phyloP scores from a whole-genome alignment of 441 rosid species.

The Adansonia madagascariensis region DNA sequence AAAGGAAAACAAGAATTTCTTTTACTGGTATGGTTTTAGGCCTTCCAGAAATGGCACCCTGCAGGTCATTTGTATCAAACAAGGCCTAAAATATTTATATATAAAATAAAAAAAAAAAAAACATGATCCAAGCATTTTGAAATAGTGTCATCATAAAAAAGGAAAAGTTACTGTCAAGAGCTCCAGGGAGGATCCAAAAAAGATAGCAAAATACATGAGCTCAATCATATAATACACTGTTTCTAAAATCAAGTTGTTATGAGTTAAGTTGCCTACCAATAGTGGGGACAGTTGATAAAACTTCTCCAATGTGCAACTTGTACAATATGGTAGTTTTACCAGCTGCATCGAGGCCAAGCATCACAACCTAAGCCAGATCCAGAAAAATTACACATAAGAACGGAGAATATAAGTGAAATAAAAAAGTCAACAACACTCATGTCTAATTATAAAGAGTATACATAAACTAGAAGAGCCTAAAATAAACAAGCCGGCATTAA shows the following conservation, averaged over 20 bases:
- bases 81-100: neutral
- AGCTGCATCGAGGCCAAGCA: constrained; percentile 95
- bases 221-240: neutral
- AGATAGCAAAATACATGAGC: neutral
- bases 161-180: neutral
- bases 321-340: constrained; percentile 94
- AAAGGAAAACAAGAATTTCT: neutral
- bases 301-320: constrained; percentile 96
- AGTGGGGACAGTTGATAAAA: constrained; percentile 94
- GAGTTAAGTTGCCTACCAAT: constrained; percentile 54
- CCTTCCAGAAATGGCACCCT: neutral
- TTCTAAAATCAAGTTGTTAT: constrained; percentile 1
- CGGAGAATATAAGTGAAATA: neutral
- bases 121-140: neutral
- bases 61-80: neutral
- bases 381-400: constrained; percentile 26
- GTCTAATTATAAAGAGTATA: neutral
- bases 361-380: constrained; percentile 68
- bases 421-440: neutral
- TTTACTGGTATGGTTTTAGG: neutral
- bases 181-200: neutral
- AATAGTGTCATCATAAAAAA: neutral
- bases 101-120: neutral
- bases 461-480: neutral
- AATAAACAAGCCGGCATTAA: neutral